Evolutionary conservation across 441 rosid species (phyloP), one percentile per base, ranked within the genome.

Genomic region (Eutrema salsugineum): DNA sequence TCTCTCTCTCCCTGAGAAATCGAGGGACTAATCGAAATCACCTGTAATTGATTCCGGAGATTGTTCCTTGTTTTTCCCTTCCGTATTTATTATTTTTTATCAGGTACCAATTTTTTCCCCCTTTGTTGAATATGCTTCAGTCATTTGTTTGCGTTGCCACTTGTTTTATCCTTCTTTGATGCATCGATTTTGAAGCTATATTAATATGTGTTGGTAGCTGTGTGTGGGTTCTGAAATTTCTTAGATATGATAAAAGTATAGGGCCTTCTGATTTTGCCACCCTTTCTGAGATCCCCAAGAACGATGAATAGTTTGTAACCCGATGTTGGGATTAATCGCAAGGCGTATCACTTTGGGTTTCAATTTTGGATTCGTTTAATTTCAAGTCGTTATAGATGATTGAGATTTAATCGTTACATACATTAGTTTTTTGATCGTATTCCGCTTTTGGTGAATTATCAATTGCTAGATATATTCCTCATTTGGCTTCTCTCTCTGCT

Each of bases 31-130:
- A 38, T 46, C 27, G 12, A 49, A 49, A 15, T n/a, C 47, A 8
- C 46, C 72, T 70, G n/a, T 76, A 27, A 36, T 61, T 44, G 59
- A 17, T 61, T 46, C 46, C 77, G 11, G 47, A 15, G 65, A 44
- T 50, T 66, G 22, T 61, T 61, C 42, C 4, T 67, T 24, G 48
- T 19, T 61, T 67, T 11, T 10, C 35, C 44, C 43, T 39, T 35
- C 2, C 63, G 27, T 63, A 14, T 19, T 39, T 24, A 3, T 24
- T 24, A 1, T 22, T 38, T 58, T 1, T 60, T 10, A 6, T 55
- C 72, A 73, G 81, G 78, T 78, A 73, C 36, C 61, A 10, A 49
- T 22, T 28, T 35, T 15, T 27, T 54, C 1, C 9, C 38, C 71
- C 33, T 51, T 65, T 49, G 48, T 20, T 54, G 36, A n/a, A n/a